phyloP scores from a whole-genome alignment of 2,329 filamentous ascomycete genomes.

The Achaetomium macrosporum region DNA sequence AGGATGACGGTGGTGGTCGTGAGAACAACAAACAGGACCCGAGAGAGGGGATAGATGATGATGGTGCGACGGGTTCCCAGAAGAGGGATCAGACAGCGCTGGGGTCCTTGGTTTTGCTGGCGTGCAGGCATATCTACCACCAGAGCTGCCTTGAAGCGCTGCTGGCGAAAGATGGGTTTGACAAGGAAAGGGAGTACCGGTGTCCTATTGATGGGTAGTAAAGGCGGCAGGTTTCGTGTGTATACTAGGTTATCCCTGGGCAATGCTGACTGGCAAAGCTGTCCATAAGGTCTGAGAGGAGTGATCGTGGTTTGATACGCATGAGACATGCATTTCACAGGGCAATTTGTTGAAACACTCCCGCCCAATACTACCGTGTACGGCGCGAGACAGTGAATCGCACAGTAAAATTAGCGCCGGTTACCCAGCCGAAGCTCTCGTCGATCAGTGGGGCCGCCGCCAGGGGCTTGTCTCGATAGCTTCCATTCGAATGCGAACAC shows the following conservation, averaged over 20 bases:
- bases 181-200: slow-evolving; percentile 44
- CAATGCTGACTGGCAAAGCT: neutral
- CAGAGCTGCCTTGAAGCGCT: slow-evolving; percentile 62
- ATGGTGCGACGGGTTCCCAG: slow-evolving; percentile 30
- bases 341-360: neutral
- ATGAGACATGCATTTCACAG: too few species aligned
- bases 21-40: slow-evolving; percentile 33
- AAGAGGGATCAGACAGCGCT: slow-evolving; percentile 43
- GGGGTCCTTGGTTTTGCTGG: slow-evolving; percentile 61
- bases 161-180: slow-evolving; percentile 43
- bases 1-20: slow-evolving; percentile 32
- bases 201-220: slow-evolving; percentile 52
- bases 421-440: too few species aligned
- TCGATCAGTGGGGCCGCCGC: too few species aligned
- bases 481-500: too few species aligned
- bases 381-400: too few species aligned
- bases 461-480: too few species aligned
- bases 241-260: slow-evolving; percentile 3
- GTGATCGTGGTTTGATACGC: neutral
- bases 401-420: too few species aligned
- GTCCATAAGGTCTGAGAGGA: too few species aligned
- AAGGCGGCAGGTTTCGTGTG: neutral
- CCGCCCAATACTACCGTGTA: too few species aligned
- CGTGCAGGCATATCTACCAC: slow-evolving; percentile 67
- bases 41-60: slow-evolving; percentile 30